Evolutionary conservation across 306 rosid genomes (phyloP).

Genomic region (Lathyrus sativus): DNA sequence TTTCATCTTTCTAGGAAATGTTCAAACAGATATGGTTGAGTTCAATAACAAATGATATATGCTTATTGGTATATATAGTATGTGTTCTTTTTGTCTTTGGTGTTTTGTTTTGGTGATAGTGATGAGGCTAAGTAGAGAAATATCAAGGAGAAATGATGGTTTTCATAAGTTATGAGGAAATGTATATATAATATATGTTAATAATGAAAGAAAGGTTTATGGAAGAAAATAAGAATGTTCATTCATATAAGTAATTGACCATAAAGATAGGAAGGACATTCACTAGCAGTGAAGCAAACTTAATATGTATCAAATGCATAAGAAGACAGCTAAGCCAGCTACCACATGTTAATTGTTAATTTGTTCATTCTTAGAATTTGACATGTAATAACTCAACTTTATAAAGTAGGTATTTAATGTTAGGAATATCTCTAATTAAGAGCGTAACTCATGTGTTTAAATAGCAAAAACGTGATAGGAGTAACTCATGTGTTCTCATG

Average conservation of each 20-base stretch:
- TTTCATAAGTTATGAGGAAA: conserved; percentile 13
- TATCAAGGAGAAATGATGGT: conserved; percentile 32
- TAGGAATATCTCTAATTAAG: too few relatives aligned
- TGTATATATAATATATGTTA: conserved; percentile 13
- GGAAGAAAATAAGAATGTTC: conserved; percentile 46
- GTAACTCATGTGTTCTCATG: too few relatives aligned
- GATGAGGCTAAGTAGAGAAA: conserved; percentile 1
- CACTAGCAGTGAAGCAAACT: conserved; percentile 57
- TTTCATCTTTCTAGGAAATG: conserved; percentile 32
- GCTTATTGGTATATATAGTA: conserved; percentile 35
- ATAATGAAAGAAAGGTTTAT: conserved; percentile 19
- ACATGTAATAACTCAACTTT: too few relatives aligned
- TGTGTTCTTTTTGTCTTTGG: not conserved
- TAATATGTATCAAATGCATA: conserved; percentile 31
- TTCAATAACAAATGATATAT: conserved; percentile 16
- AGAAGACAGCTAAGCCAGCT: conserved; percentile 44
- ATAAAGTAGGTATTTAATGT: too few relatives aligned
- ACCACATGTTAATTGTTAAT: conserved; percentile 18
- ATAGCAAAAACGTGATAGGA: too few relatives aligned
- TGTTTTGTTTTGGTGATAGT: conserved; percentile 14
- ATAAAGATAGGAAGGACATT: conserved; percentile 53
- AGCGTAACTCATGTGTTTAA: too few relatives aligned
- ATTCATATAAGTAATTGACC: conserved; percentile 59
- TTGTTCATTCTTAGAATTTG: too few relatives aligned
- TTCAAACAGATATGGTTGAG: not conserved